These are phyloP conservation scores for Acanthamoeba culbertsoni DNA, from an alignment of 208 protist genomes.

Conservation along the genomic window DNA sequence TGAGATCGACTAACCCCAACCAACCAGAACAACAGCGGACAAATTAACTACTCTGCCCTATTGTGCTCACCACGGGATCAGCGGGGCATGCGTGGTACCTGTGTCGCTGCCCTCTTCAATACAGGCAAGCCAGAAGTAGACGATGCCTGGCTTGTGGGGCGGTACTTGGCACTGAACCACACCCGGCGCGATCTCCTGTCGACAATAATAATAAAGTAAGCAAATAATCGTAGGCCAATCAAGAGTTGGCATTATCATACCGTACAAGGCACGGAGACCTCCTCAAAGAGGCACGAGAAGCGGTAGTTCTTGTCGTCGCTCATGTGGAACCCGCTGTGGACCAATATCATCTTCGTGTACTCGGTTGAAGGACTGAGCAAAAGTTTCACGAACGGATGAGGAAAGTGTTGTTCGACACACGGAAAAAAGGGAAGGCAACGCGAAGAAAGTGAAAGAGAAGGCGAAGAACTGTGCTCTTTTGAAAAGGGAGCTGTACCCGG, in stretches of 20 bases:
- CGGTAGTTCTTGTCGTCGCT: slow-evolving; percentile 50
- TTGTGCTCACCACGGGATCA: not conserved
- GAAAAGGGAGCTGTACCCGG: not conserved
- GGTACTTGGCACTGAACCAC: slow-evolving; percentile 24
- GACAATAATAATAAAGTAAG: too few relatives aligned
- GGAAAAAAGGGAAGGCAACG: too few relatives aligned
- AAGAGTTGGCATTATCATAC: not conserved
- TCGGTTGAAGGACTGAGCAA: not conserved
- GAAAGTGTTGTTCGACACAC: too few relatives aligned
- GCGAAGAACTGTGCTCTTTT: too few relatives aligned
- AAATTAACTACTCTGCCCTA: not conserved
- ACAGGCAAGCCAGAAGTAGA: slow-evolving; percentile 59
- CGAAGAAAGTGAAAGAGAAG: too few relatives aligned
- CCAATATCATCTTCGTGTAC: slow-evolving; percentile 51
- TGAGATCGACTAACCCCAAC: not conserved
- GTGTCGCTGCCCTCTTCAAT: slow-evolving; percentile 23
- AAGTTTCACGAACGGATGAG: too few relatives aligned
- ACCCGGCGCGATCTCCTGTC: slow-evolving; percentile 36
- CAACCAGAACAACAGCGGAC: not conserved
- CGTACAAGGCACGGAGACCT: not conserved
- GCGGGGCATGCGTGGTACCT: not conserved
- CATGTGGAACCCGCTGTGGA: slow-evolving; percentile 40
- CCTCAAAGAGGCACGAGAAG: slow-evolving; percentile 61
- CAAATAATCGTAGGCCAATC: too few relatives aligned
- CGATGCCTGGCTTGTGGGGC: slow-evolving; percentile 53